Percentiles rank a stretch among this genome's conserved stretches.
Conservation (phyloP, 768 basidiomycete genomes). For the Boletus sensibilis region DNA sequence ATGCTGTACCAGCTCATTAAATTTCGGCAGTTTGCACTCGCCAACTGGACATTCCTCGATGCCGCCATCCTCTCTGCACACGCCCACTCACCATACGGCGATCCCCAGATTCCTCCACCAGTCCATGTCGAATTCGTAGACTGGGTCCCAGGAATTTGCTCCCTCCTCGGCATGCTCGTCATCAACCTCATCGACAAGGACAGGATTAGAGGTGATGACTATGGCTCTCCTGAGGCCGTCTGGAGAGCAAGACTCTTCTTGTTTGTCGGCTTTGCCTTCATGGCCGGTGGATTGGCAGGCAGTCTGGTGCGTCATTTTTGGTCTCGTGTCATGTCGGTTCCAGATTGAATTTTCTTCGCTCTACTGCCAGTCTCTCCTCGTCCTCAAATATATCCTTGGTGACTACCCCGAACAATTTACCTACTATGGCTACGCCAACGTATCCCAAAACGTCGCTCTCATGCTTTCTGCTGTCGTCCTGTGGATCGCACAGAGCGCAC, state of each 20-base stretch:
- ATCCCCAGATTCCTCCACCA: slow-evolving; percentile 65
- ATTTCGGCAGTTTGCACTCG: slow-evolving; percentile 75
- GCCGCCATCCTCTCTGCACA: slow-evolving; percentile 89
- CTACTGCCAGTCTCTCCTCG: slow-evolving; percentile 66
- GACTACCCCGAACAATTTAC: slow-evolving; percentile 71
- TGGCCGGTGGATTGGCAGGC: slow-evolving; percentile 98
- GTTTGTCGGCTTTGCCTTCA: slow-evolving; percentile 93
- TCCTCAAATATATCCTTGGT: slow-evolving; percentile 85
- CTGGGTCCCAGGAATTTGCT: slow-evolving; percentile 97
- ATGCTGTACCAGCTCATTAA: background rate
- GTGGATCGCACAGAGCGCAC: slow-evolving; percentile 87
- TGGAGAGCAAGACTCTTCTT: slow-evolving; percentile 89
- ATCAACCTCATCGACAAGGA: slow-evolving; percentile 96
- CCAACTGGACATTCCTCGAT: slow-evolving; percentile 94
- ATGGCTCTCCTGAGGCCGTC: slow-evolving; percentile 79
- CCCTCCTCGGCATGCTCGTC: slow-evolving; percentile 87
- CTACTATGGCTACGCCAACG: slow-evolving; percentile 93
- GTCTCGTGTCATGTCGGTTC: background rate
- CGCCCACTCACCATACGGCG: slow-evolving; percentile 70
- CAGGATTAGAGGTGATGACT: slow-evolving; percentile 75
- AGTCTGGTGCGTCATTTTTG: slow-evolving; percentile 69
- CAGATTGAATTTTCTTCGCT: background rate
- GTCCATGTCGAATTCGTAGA: slow-evolving; percentile 90
- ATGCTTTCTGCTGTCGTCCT: slow-evolving; percentile 86
- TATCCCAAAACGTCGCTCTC: slow-evolving; percentile 86